Evolutionary conservation across 345 rosid species (phyloP).

Genomic region (Ailanthus altissimus): DNA sequence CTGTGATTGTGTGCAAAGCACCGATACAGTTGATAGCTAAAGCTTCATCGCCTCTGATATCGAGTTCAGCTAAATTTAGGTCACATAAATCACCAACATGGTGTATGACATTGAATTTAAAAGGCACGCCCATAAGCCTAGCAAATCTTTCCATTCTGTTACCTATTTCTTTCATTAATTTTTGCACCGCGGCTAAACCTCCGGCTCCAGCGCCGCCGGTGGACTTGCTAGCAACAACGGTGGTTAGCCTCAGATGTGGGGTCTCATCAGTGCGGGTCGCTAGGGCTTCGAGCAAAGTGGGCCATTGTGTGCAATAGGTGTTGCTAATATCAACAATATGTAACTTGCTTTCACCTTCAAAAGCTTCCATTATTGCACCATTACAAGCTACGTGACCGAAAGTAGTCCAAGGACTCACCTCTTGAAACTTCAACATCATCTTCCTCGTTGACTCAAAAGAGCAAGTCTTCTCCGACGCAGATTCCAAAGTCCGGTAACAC

Average conservation of each 20-base stretch:
- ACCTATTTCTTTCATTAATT: slow-evolving; percentile 91
- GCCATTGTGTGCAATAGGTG: slow-evolving; percentile 98
- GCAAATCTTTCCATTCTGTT: slow-evolving; percentile 93
- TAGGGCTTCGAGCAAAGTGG: slow-evolving; percentile 92
- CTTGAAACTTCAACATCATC: slow-evolving; percentile 83
- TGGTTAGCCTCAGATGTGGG: slow-evolving; percentile 76
- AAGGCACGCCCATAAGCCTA: slow-evolving; percentile 96
- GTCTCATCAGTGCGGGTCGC: slow-evolving; percentile 94
- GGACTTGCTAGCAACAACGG: slow-evolving; percentile 46
- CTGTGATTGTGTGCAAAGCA: slow-evolving; percentile 56
- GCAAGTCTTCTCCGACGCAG: slow-evolving; percentile 71
- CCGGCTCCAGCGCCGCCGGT: slow-evolving; percentile 28
- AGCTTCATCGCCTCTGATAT: slow-evolving; percentile 66
- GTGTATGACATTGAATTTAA: slow-evolving; percentile 79
- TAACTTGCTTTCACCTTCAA: slow-evolving; percentile 73
- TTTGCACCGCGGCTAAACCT: slow-evolving; percentile 46
- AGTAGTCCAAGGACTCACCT: slow-evolving; percentile 95
- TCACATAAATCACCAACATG: slow-evolving; percentile 72
- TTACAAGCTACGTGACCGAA: slow-evolving; percentile 96
- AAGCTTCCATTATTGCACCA: slow-evolving; percentile 91
- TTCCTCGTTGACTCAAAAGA: slow-evolving; percentile 83
- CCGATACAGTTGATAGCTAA: slow-evolving; percentile 78
- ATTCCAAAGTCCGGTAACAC: slow-evolving; percentile 55
- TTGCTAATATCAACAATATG: slow-evolving; percentile 91
- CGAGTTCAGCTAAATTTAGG: slow-evolving; percentile 54